These are phyloP conservation scores for Vitis rotundifolia DNA, from an alignment of 164 flowering plant species.

Conservation along the genomic window DNA sequence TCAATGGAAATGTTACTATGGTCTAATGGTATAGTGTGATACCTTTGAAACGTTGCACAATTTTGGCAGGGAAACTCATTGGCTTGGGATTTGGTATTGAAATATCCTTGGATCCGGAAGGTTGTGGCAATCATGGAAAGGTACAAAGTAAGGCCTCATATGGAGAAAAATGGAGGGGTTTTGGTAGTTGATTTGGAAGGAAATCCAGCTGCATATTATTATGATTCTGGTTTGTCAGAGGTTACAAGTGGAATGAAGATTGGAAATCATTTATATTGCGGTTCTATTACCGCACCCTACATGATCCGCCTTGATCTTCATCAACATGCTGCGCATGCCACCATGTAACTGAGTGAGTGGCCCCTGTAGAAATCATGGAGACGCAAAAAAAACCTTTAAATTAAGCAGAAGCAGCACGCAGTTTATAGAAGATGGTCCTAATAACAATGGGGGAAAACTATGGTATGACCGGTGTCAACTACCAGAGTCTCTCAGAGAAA, in stretches of 20 bases:
- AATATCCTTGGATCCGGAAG: constrained; percentile 47
- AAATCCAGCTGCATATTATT: constrained; percentile 42
- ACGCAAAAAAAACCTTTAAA: no score
- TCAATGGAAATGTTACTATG: no score
- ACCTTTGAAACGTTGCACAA: no score
- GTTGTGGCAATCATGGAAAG: constrained; percentile 24
- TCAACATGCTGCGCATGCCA: constrained; percentile 23
- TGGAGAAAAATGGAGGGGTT: constrained; percentile 38
- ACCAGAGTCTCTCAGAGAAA: no score
- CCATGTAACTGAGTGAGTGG: neutral
- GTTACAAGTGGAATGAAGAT: constrained; percentile 46
- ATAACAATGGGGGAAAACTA: no score
- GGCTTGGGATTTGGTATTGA: constrained; percentile 16
- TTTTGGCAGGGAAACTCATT: neutral
- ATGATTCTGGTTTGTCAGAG: constrained; percentile 29
- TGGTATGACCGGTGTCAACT: no score
- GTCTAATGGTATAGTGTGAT: no score
- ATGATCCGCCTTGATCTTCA: constrained; percentile 49
- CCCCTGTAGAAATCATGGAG: no score
- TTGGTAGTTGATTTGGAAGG: constrained; percentile 62
- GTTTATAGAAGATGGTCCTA: no score
- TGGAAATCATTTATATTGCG: constrained; percentile 54
- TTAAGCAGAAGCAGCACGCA: no score
- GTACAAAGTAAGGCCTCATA: constrained; percentile 10
- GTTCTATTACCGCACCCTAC: constrained; percentile 33